Conservation (phyloP, 805 yeast genomes). For the Candida patagonica region DNA sequence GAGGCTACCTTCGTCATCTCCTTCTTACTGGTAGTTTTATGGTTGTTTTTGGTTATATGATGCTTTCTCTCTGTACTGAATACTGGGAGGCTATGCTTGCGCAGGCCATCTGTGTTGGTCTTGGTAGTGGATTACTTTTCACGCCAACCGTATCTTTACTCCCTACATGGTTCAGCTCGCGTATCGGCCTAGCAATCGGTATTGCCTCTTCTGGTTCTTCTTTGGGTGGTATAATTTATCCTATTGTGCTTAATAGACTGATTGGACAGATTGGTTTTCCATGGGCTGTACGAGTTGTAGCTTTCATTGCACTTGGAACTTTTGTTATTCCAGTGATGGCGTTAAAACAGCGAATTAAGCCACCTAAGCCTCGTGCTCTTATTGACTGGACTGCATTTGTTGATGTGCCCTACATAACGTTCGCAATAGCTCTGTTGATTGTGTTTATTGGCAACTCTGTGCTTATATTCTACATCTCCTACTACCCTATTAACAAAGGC, state of each 20-base stretch:
- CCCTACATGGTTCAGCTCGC: slow-evolving; percentile 35
- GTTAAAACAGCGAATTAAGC: slow-evolving; percentile 24
- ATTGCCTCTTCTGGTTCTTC: slow-evolving; percentile 40
- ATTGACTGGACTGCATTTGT: slow-evolving; percentile 7
- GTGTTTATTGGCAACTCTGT: slow-evolving; percentile 27
- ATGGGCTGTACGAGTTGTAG: slow-evolving; percentile 39
- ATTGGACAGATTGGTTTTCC: slow-evolving; percentile 36
- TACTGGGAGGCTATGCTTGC: slow-evolving; percentile 42
- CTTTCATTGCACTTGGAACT: slow-evolving; percentile 31
- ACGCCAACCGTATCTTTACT: slow-evolving; percentile 35
- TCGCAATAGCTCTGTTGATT: slow-evolving; percentile 19
- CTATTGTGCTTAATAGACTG: slow-evolving; percentile 35
- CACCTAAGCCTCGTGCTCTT: slow-evolving; percentile 19
- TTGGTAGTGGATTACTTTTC: slow-evolving; percentile 35
- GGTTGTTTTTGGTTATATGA: slow-evolving; percentile 20
- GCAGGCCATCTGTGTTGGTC: slow-evolving; percentile 39
- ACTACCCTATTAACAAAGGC: slow-evolving; percentile 23
- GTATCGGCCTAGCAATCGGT: slow-evolving; percentile 36
- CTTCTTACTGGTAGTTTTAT: slow-evolving; percentile 18
- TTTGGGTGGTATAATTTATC: slow-evolving; percentile 40
- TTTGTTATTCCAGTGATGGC: slow-evolving; percentile 18
- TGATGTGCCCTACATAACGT: slow-evolving; percentile 18
- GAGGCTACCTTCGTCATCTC: slow-evolving; percentile 17
- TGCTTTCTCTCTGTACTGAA: slow-evolving; percentile 26
- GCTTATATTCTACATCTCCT: slow-evolving; percentile 27